Evolutionary conservation across 345 rosid species (phyloP).

Genomic region (Ceriops tagal): DNA sequence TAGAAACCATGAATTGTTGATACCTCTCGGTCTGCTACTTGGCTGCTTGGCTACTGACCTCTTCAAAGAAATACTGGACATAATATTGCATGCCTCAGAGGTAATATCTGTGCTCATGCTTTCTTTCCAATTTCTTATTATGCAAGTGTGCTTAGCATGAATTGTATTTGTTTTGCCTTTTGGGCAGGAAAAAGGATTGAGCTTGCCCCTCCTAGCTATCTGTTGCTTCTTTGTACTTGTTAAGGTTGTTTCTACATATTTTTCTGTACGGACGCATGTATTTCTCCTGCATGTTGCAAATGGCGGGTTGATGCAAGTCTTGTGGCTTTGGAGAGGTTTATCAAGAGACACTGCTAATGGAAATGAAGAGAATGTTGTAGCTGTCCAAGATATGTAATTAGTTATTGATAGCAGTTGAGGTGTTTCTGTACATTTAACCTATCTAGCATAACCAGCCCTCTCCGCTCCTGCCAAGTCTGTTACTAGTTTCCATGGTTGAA

Average conservation of each 20-base stretch:
- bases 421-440: no score
- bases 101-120: slow-evolving; percentile 16
- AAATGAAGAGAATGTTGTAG: neutral
- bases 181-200: slow-evolving; percentile 32
- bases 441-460: no score
- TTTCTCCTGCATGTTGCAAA: slow-evolving; percentile 49
- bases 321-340: slow-evolving; percentile 42
- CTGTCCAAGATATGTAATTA: slow-evolving; percentile 5
- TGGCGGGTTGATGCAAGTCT: slow-evolving; percentile 54
- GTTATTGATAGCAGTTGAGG: neutral
- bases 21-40: slow-evolving; percentile 45
- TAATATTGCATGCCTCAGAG: slow-evolving; percentile 23
- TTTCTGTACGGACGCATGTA: slow-evolving; percentile 13
- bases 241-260: slow-evolving; percentile 33
- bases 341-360: slow-evolving; percentile 8
- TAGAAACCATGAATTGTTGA: slow-evolving; percentile 37
- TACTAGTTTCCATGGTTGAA: neutral
- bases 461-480: neutral
- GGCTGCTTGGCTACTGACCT: slow-evolving; percentile 43
- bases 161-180: neutral
- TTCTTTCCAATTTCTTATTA: neutral
- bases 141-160: neutral
- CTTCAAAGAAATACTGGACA: slow-evolving; percentile 34
- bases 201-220: slow-evolving; percentile 21
- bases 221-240: slow-evolving; percentile 36